Percentiles rank a stretch among this genome's conserved stretches.
Conservation (phyloP, 371 early-diverging fungal genomes). For the Caulochytrium protostelioides region DNA sequence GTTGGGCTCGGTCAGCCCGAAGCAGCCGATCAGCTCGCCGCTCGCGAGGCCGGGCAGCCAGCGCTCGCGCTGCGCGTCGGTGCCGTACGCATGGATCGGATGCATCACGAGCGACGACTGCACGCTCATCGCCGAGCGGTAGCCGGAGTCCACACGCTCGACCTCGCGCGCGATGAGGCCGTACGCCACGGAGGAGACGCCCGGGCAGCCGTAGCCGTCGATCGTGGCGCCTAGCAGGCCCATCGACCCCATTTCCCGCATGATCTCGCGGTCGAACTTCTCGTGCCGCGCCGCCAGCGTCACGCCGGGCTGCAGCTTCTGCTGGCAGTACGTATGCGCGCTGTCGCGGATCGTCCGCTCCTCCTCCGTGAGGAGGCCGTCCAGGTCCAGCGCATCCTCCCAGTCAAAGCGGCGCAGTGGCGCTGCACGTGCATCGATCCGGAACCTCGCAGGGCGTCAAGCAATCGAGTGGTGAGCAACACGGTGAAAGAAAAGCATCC, state of each 20-base stretch:
- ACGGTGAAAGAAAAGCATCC: too few relatives aligned
- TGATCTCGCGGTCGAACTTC: constrained; percentile 69
- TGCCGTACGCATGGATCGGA: constrained; percentile 87
- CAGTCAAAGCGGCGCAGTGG: too few relatives aligned
- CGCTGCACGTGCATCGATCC: too few relatives aligned
- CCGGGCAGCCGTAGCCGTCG: constrained; percentile 90
- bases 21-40: constrained; percentile 74
- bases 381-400: constrained; percentile 56
- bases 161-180: constrained; percentile 90
- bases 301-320: constrained; percentile 67
- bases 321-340: constrained; percentile 71
- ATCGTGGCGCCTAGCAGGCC: constrained; percentile 88
- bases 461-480: too few relatives aligned
- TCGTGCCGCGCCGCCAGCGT: constrained; percentile 66
- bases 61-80: constrained; percentile 70
- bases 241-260: constrained; percentile 82
- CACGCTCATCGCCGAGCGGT: constrained; percentile 94
- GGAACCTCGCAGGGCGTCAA: too few relatives aligned
- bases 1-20: constrained; percentile 94
- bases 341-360: constrained; percentile 65
- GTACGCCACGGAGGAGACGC: constrained; percentile 90
- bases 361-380: constrained; percentile 64
- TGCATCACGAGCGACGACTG: constrained; percentile 95
- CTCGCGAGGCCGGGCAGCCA: constrained; percentile 73
- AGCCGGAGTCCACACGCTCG: constrained; percentile 86